phyloP scores from a whole-genome alignment of 352 stramenopile genomes.

The Thalassiosira hispida region DNA sequence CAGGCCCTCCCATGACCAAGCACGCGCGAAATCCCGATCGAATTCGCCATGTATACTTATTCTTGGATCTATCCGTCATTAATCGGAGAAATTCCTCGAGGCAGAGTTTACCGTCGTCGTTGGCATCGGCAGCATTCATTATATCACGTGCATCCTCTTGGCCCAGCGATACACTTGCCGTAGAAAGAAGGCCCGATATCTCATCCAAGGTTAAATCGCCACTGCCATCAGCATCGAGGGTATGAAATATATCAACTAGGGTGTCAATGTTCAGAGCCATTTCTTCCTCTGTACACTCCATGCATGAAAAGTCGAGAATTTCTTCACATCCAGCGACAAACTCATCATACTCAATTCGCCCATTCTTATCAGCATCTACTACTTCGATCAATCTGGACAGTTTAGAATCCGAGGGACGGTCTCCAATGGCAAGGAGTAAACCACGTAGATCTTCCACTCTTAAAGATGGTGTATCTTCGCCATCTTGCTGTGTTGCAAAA shows the following conservation, averaged over 20 bases:
- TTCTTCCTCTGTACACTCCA: background rate
- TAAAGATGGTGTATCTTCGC: constrained; percentile 23
- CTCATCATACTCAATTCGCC: constrained; percentile 1
- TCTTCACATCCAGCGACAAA: background rate
- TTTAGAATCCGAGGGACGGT: constrained; percentile 33
- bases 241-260: background rate
- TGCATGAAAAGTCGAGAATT: background rate
- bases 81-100: background rate
- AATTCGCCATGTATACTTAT: background rate
- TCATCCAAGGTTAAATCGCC: constrained; percentile 1
- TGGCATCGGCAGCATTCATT: background rate
- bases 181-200: background rate
- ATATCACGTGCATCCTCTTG: background rate
- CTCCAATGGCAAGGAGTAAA: constrained; percentile 54
- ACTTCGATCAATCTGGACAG: constrained; percentile 46
- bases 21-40: constrained; percentile 51
- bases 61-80: background rate
- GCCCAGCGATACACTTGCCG: background rate
- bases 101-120: background rate
- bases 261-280: background rate
- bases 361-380: constrained; percentile 52
- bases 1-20: constrained; percentile 93
- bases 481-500: constrained; percentile 34
- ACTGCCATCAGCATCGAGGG: background rate
- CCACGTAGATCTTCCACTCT: constrained; percentile 36